Evolutionary conservation across 257 asterid genomes (phyloP).

Genomic region (Eustoma russellianum): DNA sequence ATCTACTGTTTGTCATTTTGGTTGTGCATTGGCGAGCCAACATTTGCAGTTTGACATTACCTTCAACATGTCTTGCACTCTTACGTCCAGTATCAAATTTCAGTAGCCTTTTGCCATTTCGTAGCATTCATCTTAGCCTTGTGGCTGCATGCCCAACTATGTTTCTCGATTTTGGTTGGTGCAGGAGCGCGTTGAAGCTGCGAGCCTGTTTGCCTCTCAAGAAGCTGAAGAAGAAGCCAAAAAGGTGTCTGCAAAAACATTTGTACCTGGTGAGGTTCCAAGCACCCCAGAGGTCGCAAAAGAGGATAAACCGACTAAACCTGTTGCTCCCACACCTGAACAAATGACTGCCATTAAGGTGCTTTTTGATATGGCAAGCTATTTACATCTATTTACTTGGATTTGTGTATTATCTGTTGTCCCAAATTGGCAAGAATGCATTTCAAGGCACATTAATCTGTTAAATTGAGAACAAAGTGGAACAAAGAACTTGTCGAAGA

Average conservation of each 20-base stretch:
- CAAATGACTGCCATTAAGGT: constrained; percentile 98
- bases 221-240: constrained; percentile 94
- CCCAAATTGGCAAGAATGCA: not conserved
- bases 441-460: not conserved
- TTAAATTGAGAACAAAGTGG: no score
- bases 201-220: constrained; percentile 60
- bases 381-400: not conserved
- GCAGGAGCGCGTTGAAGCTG: constrained; percentile 95
- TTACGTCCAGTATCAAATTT: no score
- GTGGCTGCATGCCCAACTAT: not conserved
- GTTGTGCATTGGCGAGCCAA: no score
- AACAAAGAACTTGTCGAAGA: not conserved
- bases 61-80: no score
- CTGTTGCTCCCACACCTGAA: constrained; percentile 85
- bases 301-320: constrained; percentile 63
- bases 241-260: constrained; percentile 68
- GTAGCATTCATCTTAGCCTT: not conserved
- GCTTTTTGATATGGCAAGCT: constrained; percentile 4
- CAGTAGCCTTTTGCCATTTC: no score
- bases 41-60: no score
- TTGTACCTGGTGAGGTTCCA: constrained; percentile 67
- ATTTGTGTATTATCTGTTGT: not conserved
- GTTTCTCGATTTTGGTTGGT: constrained; percentile 3
- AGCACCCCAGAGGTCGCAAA: constrained; percentile 41
- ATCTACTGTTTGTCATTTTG: no score